Evolutionary conservation across 1,284 basidiomycete genomes (phyloP), one percentile per base, ranked within the genome.

Genomic region (Rhodofomes roseus): DNA sequence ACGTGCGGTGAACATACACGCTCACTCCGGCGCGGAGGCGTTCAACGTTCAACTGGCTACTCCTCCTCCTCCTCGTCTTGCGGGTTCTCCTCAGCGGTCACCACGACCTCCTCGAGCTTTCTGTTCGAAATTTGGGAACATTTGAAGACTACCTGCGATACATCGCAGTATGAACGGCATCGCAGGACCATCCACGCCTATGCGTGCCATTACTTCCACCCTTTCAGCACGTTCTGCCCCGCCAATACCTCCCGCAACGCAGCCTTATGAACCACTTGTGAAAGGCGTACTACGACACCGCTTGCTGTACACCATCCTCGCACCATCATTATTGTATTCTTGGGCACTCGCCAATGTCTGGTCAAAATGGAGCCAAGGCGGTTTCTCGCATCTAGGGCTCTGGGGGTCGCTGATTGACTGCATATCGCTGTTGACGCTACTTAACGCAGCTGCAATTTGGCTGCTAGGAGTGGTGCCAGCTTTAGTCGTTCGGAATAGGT

Each of bases 201-300:
- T 71, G 7, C 71, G 71, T 51, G 71, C 72, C 11, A 68, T 71
- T 25, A 66, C 69, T 18, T 72, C 73, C 4, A 66, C 73, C 4
- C 72, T 86, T 18, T 70, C 77, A 0, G 73, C 77, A 9, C 79
- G 80, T 51, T 71, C 81, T 0, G 73, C 81, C 4, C 79, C 79
- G 0, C 70, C 75, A 9, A 71, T 86, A 12, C 81, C 82, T 5
- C 73, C 80, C 2, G 70, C 84, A 4, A 68, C 77, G 6, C 77
- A 82, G 64, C 71, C 75, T 1, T 89, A 83, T 65, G 84, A 88
- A 62, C 86, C 86, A 12, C 77, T 82, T 34, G 79, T 83, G 4
- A 87, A 84, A 66, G 70, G 76, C 6, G 74, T 84, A 11, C 76
- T 89, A 57, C 79, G 76, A 57, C 81, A 83, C 67, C 81, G 86